A percentile compares a stretch with the other conserved stretches of the same genome.
Conservation (phyloP, 2,329 filamentous ascomycete species). For the Onygenales sp. region DNA sequence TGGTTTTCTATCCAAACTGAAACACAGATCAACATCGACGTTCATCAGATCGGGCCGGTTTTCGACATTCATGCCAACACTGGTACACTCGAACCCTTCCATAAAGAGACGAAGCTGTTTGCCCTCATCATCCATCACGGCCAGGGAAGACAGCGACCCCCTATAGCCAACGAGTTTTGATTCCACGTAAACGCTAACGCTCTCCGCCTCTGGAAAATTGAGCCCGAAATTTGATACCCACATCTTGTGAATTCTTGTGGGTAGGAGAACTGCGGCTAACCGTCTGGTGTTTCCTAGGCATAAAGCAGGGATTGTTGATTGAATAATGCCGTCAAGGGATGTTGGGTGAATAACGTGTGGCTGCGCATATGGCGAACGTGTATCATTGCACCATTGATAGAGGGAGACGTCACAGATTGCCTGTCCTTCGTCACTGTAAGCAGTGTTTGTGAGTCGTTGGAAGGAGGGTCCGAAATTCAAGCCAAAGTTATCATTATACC, state of each 20-base stretch:
- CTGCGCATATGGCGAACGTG: not conserved
- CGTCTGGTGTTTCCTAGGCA: not conserved
- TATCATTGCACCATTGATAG: not conserved
- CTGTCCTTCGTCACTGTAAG: not conserved
- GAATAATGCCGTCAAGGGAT: not conserved
- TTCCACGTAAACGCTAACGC: not conserved
- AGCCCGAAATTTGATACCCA: not conserved
- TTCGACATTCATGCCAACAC: not conserved
- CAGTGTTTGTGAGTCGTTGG: not conserved
- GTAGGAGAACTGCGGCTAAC: not conserved
- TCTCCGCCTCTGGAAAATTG: not conserved
- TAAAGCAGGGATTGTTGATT: not conserved
- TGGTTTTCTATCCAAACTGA: not conserved
- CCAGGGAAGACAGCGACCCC: not conserved
- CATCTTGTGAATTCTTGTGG: not conserved
- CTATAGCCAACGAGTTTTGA: not conserved
- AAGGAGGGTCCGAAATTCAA: constrained; percentile 1
- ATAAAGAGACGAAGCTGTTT: not conserved
- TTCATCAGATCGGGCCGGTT: not conserved
- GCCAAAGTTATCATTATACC: not conserved
- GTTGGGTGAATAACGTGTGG: constrained; percentile 2
- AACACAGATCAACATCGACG: not conserved
- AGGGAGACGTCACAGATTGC: not conserved
- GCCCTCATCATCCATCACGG: not conserved
- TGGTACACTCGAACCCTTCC: not conserved